Conservation (phyloP, 2,329 filamentous ascomycete species). For the Rosellinia necatrix region DNA sequence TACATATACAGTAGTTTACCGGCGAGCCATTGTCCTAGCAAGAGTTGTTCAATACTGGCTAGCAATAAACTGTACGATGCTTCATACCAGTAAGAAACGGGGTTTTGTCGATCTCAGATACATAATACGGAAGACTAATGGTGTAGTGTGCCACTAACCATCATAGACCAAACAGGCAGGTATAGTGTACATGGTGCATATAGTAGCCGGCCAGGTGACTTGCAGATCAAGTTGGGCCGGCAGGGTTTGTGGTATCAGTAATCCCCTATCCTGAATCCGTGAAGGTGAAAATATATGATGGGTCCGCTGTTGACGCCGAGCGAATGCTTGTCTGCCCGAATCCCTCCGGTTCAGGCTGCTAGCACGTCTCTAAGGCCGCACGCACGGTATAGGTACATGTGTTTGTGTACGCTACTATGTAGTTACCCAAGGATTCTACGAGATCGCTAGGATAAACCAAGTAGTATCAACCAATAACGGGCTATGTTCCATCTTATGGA, state of each 20-base stretch:
- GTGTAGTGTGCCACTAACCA: constrained; percentile 8
- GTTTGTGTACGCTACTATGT: constrained; percentile 17
- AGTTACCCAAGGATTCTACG: too few relatives aligned
- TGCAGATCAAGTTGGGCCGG: constrained; percentile 22
- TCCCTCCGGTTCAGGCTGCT: constrained; percentile 18
- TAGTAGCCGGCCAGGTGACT: constrained; percentile 15
- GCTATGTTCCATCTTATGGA: not conserved
- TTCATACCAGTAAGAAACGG: constrained; percentile 16
- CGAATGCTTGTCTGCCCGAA: constrained; percentile 9
- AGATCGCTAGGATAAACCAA: constrained; percentile 18
- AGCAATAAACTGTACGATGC: not conserved
- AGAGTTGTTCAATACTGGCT: not conserved
- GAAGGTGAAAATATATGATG: constrained; percentile 8
- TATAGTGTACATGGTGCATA: constrained; percentile 1
- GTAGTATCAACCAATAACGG: constrained; percentile 6
- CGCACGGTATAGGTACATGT: not conserved
- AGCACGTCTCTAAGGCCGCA: constrained; percentile 12
- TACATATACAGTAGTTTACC: not conserved
- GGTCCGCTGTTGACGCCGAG: constrained; percentile 18
- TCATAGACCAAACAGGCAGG: constrained; percentile 13
- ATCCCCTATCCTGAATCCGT: not conserved
- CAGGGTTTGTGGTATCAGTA: constrained; percentile 17
- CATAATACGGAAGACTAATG: too few relatives aligned
- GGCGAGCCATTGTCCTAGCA: too few relatives aligned
- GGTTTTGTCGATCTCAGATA: not conserved